Conservation (phyloP, 805 yeast species). For the Cyberlindnera americana region DNA sequence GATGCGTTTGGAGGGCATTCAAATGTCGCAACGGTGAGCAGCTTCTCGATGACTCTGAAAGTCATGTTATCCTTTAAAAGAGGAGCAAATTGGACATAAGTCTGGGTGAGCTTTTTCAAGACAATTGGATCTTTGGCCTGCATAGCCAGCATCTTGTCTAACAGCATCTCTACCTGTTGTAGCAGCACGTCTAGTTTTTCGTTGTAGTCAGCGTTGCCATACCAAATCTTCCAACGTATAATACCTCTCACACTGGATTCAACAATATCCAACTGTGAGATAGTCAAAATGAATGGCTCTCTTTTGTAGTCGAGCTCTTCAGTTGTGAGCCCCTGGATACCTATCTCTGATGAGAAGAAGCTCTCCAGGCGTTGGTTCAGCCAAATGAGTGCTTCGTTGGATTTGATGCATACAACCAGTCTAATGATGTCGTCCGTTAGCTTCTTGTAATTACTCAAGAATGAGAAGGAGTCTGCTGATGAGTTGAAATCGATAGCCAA, state of each 20-base stretch:
- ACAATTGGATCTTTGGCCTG: constrained; percentile 76
- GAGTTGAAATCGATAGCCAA: constrained; percentile 88
- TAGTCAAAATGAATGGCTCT: constrained; percentile 71
- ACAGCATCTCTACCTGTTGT: constrained; percentile 59
- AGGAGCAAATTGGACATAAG: constrained; percentile 92
- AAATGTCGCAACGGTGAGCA: constrained; percentile 79
- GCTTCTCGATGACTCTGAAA: constrained; percentile 79
- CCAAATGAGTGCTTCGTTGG: constrained; percentile 81
- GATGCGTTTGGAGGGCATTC: constrained; percentile 64
- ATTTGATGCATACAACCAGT: constrained; percentile 78
- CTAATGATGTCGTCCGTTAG: constrained; percentile 89
- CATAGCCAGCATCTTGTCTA: constrained; percentile 72
- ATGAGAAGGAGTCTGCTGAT: constrained; percentile 70
- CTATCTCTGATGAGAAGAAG: constrained; percentile 70
- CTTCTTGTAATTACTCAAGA: constrained; percentile 74
- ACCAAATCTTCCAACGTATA: constrained; percentile 95
- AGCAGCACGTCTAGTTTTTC: constrained; percentile 50
- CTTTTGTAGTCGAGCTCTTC: constrained; percentile 51
- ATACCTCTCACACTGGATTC: constrained; percentile 92
- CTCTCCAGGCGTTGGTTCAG: constrained; percentile 65
- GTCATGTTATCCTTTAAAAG: constrained; percentile 76
- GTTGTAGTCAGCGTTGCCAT: constrained; percentile 49
- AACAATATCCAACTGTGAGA: constrained; percentile 78
- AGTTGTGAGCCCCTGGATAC: constrained; percentile 57
- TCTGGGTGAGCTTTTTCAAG: constrained; percentile 82